Conservation (phyloP, 768 basidiomycete genomes). For the Lyophyllum shimeji region DNA sequence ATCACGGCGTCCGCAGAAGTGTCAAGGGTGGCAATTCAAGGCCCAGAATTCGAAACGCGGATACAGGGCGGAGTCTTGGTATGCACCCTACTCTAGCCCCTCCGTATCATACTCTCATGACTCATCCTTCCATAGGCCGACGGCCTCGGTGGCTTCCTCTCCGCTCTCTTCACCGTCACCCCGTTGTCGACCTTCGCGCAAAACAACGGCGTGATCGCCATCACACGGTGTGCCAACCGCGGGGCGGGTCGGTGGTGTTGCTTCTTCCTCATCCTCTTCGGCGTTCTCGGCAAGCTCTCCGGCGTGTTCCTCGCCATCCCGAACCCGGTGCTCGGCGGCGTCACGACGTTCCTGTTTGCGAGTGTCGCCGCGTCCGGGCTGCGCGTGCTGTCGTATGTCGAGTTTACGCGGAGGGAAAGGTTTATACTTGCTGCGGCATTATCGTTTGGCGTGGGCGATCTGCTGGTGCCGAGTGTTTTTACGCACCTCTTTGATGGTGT, state of each 20-base stretch:
- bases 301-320: conserved; percentile 87
- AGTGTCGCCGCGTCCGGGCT: conserved; percentile 70
- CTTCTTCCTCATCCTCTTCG: conserved; percentile 76
- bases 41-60: conserved; percentile 74
- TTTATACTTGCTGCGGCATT: conserved; percentile 71
- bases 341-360: conserved; percentile 86
- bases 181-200: conserved; percentile 71
- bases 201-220: conserved; percentile 81
- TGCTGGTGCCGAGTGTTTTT: conserved; percentile 66
- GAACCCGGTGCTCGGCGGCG: conserved; percentile 78
- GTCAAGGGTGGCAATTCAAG: conserved; percentile 70
- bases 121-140: conserved; percentile 50
- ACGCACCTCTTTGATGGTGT: conserved; percentile 71
- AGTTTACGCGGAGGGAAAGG: conserved; percentile 63
- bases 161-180: conserved; percentile 78
- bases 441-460: conserved; percentile 68
- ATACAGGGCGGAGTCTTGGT: conserved; percentile 83
- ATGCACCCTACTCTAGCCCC: conserved; percentile 20
- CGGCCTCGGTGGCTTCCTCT: conserved; percentile 78
- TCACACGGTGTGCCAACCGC: conserved; percentile 83
- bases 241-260: conserved; percentile 80
- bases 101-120: conserved; percentile 44
- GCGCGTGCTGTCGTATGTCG: conserved; percentile 61
- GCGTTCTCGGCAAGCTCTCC: conserved; percentile 77
- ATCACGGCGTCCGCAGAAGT: conserved; percentile 83